Evolutionary conservation across 352 stramenopile genomes (phyloP), one percentile per base, ranked within the genome.

Genomic region (Pythium insidiosum): DNA sequence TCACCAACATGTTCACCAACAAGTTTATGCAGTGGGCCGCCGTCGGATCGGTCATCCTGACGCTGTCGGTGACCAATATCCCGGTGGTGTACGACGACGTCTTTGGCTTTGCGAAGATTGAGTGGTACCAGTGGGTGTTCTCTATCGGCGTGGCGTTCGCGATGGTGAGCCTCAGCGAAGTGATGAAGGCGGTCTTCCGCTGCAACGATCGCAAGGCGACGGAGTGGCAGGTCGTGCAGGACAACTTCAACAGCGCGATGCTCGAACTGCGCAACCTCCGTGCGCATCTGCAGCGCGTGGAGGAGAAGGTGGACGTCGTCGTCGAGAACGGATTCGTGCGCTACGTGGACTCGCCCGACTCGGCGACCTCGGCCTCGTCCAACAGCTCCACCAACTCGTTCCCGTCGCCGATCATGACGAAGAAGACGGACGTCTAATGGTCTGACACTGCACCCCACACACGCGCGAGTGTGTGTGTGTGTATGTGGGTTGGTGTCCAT

Each of bases 21-120:
- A 87, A 87, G 67, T 87, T 67, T 67, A 84, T 87, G 72, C 70
- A 84, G 42, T 75, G 72, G 55, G 74, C 74, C 19, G 71, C 74
- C 24, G 46, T 84, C 12, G 74, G 72, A 13, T 84, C 69, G 6
- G 33, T 87, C 6, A 51, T 58, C 1, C 38, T 87, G 30, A 87
- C 74, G n/a, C 20, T 85, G 0, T 78, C 60, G 3, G 69, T 87
- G 46, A 87, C 72, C 1, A 84, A 80, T 40, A 82, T 87, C 43
- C 72, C 72, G 13, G 57, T 84, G 24, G 49, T 87, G 36, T 78
- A 61, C 38, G 68, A 82, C 31, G 67, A 84, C 37, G 45, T 87
- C 18, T 87, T 87, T 34, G 74, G 74, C 24, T 87, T 87, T 42
- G 59, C 68, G 3, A 44, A 73, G 48, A 75, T 87, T 42, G 63